These are phyloP conservation scores for Linnemannia elongata DNA, from an alignment of 192 early-diverging fungal genomes.

Conservation along the genomic window DNA sequence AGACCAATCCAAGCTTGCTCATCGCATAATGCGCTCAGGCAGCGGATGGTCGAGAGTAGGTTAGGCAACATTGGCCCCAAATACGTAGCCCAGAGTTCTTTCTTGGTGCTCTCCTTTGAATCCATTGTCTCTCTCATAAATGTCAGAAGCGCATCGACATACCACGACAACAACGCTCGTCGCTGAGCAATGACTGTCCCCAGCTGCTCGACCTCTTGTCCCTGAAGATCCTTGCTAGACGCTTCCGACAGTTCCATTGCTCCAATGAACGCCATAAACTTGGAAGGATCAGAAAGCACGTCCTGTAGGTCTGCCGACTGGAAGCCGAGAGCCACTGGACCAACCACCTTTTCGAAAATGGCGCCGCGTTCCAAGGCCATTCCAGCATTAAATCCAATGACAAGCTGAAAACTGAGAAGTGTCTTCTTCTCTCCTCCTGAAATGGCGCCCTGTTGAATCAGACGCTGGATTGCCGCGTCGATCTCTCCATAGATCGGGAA, in stretches of 20 bases:
- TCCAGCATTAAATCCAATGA: conserved; percentile 37
- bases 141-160: conserved; percentile 21
- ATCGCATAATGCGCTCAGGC: conserved; percentile 30
- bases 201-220: conserved; percentile 5
- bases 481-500: conserved; percentile 43
- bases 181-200: conserved; percentile 6
- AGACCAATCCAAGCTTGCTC: conserved; percentile 15
- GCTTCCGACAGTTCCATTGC: conserved; percentile 23
- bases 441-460: conserved; percentile 23
- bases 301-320: conserved; percentile 6
- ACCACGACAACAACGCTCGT: conserved; percentile 21
- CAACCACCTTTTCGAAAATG: conserved; percentile 37
- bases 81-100: conserved; percentile 22
- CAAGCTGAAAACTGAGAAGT: conserved; percentile 29
- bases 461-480: conserved; percentile 22
- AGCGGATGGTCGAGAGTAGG: conserved; percentile 37
- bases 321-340: conserved; percentile 21
- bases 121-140: conserved; percentile 50
- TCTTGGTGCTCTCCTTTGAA: conserved; percentile 2
- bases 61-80: conserved; percentile 25
- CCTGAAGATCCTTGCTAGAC: not conserved
- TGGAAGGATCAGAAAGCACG: conserved; percentile 18
- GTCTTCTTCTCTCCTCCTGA: conserved; percentile 23
- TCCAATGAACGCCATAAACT: conserved; percentile 40
- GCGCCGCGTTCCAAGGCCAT: conserved; percentile 6